These are phyloP conservation scores for Colletotrichum paranaense DNA, from an alignment of 2,329 filamentous ascomycete species.

Conservation along the genomic window DNA sequence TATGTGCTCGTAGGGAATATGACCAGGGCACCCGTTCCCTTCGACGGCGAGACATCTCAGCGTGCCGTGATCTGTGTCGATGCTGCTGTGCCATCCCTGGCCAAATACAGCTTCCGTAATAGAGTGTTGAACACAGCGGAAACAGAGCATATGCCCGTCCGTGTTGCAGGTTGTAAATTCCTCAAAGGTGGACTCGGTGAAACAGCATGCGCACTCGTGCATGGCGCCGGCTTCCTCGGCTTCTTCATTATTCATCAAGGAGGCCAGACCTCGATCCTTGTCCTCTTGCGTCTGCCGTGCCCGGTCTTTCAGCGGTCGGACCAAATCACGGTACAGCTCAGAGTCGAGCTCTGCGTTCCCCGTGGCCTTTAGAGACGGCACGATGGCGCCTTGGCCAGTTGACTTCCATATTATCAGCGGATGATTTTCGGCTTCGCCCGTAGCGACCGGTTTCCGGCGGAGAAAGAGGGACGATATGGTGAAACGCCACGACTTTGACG, in stretches of 20 bases:
- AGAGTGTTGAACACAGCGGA: slow-evolving; percentile 84
- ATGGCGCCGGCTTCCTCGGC: slow-evolving; percentile 67
- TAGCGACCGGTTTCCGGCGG: slow-evolving; percentile 68
- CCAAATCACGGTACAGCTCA: slow-evolving; percentile 69
- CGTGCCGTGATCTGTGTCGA: slow-evolving; percentile 78
- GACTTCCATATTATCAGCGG: slow-evolving; percentile 72
- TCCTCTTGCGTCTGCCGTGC: slow-evolving; percentile 57
- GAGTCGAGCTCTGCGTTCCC: slow-evolving; percentile 72
- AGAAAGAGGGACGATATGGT: slow-evolving; percentile 78
- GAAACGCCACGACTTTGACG: slow-evolving; percentile 81
- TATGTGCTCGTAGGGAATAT: slow-evolving; percentile 76
- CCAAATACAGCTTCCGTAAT: slow-evolving; percentile 91
- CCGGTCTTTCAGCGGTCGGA: slow-evolving; percentile 62
- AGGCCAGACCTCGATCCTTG: slow-evolving; percentile 64
- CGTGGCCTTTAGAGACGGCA: slow-evolving; percentile 73
- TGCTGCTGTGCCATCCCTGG: slow-evolving; percentile 87
- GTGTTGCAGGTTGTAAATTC: slow-evolving; percentile 78
- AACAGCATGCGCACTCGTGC: slow-evolving; percentile 85
- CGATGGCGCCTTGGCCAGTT: slow-evolving; percentile 61
- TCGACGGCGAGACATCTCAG: slow-evolving; percentile 86
- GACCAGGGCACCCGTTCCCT: slow-evolving; percentile 77
- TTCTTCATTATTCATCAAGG: slow-evolving; percentile 66
- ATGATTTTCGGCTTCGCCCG: slow-evolving; percentile 68
- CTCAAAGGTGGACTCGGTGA: slow-evolving; percentile 76
- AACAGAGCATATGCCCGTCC: slow-evolving; percentile 79